Evolutionary conservation across 768 basidiomycete genomes (phyloP), one percentile per base, ranked within the genome.

Genomic region (Mycena floridula): DNA sequence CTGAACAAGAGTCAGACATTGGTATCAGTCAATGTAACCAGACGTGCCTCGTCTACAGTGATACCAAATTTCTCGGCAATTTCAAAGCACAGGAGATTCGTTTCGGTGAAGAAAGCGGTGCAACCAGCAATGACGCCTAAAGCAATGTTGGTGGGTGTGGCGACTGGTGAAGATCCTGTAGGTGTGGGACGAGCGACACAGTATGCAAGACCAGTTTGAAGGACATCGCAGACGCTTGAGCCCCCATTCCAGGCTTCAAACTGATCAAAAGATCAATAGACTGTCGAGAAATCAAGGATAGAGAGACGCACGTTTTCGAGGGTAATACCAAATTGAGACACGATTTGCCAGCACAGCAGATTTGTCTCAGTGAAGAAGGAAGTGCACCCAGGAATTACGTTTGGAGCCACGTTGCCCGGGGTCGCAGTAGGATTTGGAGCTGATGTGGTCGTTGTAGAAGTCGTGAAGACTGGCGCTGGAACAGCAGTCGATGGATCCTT

Each of bases 401-500:
- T 7, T 15, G 32, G 18, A 18, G 32, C 32, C 3, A 35, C 32
- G 32, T 35, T 35, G 18, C 15, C 18, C 13, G 32, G 32, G 32
- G 32, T 35, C 7, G 32, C 32, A 35, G 32, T 35, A 35, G 32
- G 32, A 35, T 13, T 18, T 35, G 32, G 32, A 22, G 4, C 9
- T 39, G 38, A 16, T 16, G 38, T 3, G 13, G 3, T 3, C 3
- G 23, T 24, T 15, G 18, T 24, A 22, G 37, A 11, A 9, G 12
- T 9, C 9, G 12, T 23, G 50, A 52, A 61, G 15, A 39, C 24
- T 2, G 74, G 72, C n/a, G 72, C 57, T 15, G 70, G 54, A 3
- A 59, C 56, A 27, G 70, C 70, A 12, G 47, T 61, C 9, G 64
- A 59, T 9, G 76, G 58, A 38, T 79, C 67, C 30, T 62, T 64